phyloP scores from a whole-genome alignment of 2,329 filamentous ascomycete species.

The Cytospora chrysosperma region DNA sequence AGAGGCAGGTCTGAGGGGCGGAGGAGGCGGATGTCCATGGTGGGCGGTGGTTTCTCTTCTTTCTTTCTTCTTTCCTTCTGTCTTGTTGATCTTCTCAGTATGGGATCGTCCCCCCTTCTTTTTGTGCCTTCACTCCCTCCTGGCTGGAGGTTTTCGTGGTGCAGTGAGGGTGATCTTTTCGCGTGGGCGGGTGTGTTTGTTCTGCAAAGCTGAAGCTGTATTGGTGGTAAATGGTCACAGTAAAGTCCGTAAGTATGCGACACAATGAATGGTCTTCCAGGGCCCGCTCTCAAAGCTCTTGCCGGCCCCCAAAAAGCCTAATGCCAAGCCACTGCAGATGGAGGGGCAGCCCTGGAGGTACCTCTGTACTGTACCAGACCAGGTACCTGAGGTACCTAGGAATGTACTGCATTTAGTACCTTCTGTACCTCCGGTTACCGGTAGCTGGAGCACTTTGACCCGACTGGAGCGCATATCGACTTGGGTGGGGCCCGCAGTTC shows the following conservation, averaged over 20 bases:
- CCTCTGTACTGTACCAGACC: neutral
- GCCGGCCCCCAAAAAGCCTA: too few relatives aligned
- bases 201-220: too few relatives aligned
- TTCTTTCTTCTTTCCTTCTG: neutral
- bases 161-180: neutral
- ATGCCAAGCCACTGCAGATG: too few relatives aligned
- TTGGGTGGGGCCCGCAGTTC: neutral
- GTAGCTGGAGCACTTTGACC: slow-evolving; percentile 19
- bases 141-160: neutral
- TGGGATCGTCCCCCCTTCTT: too few relatives aligned
- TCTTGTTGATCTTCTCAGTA: too few relatives aligned
- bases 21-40: slow-evolving; percentile 89
- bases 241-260: neutral
- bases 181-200: neutral
- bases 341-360: too few relatives aligned
- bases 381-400: slow-evolving; percentile 7
- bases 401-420: neutral
- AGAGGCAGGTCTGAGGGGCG: slow-evolving; percentile 80
- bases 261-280: too few relatives aligned
- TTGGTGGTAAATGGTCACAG: too few relatives aligned
- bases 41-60: slow-evolving; percentile 27
- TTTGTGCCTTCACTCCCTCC: neutral
- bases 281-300: neutral
- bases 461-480: slow-evolving; percentile 24
- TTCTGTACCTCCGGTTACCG: neutral